Conservation (phyloP, 2,329 filamentous ascomycete genomes). For the Claviceps humidiphila region DNA sequence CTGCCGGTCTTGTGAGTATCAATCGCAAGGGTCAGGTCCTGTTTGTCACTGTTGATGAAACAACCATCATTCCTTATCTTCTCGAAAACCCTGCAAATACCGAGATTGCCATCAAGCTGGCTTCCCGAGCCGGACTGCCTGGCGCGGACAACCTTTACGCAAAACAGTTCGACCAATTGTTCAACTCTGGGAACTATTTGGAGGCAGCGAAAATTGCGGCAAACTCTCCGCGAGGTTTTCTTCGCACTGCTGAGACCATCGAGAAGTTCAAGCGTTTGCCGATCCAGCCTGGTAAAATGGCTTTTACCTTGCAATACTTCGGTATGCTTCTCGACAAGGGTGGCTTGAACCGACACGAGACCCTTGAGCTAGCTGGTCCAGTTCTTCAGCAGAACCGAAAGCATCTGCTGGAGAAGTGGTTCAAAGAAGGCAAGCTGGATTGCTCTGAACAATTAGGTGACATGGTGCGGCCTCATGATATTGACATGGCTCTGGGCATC, state of each 20-base stretch:
- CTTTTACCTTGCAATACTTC: conserved; percentile 92
- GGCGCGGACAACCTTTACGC: conserved; percentile 90
- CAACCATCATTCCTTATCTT: conserved; percentile 82
- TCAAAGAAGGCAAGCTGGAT: conserved; percentile 89
- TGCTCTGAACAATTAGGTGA: conserved; percentile 95
- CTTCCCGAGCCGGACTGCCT: conserved; percentile 82
- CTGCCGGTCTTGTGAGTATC: conserved; percentile 80
- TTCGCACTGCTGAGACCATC: conserved; percentile 88
- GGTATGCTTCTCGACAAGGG: conserved; percentile 96
- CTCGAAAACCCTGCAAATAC: conserved; percentile 93
- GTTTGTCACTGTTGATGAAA: conserved; percentile 85
- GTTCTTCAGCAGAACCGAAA: conserved; percentile 90
- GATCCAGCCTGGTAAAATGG: conserved; percentile 72
- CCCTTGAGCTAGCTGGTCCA: conserved; percentile 81
- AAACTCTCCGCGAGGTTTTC: conserved; percentile 89
- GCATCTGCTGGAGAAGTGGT: conserved; percentile 94
- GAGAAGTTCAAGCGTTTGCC: conserved; percentile 87
- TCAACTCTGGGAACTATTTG: conserved; percentile 65
- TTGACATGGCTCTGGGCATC: conserved; percentile 74
- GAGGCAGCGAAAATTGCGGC: conserved; percentile 93
- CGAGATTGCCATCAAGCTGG: conserved; percentile 88
- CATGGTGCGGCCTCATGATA: conserved; percentile 77
- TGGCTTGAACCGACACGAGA: conserved; percentile 81
- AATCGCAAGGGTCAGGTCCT: conserved; percentile 97
- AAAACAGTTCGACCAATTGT: conserved; percentile 81